A percentile compares a stretch with the other conserved stretches of the same genome.
Evolutionary conservation across 1,284 basidiomycete species (phyloP).

Genomic region (Fomes fomentarius): DNA sequence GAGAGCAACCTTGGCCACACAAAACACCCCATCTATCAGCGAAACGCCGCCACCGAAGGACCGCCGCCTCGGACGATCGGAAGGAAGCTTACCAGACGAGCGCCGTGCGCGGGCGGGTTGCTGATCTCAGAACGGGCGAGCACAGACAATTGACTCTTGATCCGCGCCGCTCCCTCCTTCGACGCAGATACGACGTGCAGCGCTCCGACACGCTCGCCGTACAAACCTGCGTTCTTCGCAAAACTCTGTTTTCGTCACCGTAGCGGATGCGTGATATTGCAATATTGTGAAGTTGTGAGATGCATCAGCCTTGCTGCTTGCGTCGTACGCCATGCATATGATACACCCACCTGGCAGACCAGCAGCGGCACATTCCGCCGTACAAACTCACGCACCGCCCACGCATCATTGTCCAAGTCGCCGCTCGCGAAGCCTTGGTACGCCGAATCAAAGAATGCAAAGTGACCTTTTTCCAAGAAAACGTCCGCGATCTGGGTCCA

Average conservation of each 20-base stretch:
- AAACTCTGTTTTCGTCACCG: conserved; percentile 90
- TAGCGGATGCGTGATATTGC: no score
- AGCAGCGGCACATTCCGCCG: conserved; percentile 76
- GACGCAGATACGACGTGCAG: conserved; percentile 73
- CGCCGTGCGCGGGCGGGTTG: conserved; percentile 90
- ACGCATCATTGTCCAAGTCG: conserved; percentile 76
- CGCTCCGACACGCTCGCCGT: conserved; percentile 89
- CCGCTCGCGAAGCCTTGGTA: conserved; percentile 95
- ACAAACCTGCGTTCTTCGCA: conserved; percentile 95
- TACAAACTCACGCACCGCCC: conserved; percentile 81
- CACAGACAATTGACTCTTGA: conserved; percentile 86
- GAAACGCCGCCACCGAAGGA: neutral
- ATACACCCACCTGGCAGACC: conserved; percentile 78
- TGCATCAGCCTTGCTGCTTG: no score
- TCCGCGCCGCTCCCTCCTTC: conserved; percentile 68
- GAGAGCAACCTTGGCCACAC: conserved; percentile 60
- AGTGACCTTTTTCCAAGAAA: conserved; percentile 80
- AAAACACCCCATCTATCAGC: conserved; percentile 11
- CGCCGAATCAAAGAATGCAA: conserved; percentile 93
- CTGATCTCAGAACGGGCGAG: conserved; percentile 92
- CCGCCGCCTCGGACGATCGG: neutral
- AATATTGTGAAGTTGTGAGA: no score
- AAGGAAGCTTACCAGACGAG: conserved; percentile 65
- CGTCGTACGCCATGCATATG: neutral
- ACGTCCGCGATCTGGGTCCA: conserved; percentile 84